Percentiles rank a stretch among this genome's conserved stretches.
Conservation (phyloP, 2,329 filamentous ascomycete species). For the Monilinia fructigena region DNA sequence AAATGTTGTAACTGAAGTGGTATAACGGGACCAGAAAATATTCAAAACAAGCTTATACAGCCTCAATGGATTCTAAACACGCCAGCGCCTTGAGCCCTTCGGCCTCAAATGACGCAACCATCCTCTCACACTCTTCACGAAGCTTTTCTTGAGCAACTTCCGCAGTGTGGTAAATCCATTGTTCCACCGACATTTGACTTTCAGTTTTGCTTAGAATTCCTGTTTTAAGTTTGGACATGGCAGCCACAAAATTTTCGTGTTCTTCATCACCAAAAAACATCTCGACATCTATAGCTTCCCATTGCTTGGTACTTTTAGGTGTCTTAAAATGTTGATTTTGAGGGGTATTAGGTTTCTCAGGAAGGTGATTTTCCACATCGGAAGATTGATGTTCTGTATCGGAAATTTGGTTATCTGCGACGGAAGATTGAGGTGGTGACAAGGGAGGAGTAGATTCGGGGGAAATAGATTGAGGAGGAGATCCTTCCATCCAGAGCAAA, state of each 20-base stretch:
- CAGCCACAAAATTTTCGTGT: slow-evolving; percentile 35
- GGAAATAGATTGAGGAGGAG: slow-evolving; percentile 9
- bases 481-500: slow-evolving; percentile 19
- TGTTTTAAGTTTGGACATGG: slow-evolving; percentile 52
- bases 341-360: slow-evolving; percentile 44
- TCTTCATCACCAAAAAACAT: slow-evolving; percentile 54
- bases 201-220: slow-evolving; percentile 70
- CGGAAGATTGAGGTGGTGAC: slow-evolving; percentile 46
- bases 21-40: too few relatives aligned
- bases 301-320: slow-evolving; percentile 57
- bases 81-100: slow-evolving; percentile 78
- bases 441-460: slow-evolving; percentile 31
- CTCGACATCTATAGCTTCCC: slow-evolving; percentile 77
- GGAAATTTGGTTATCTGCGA: slow-evolving; percentile 57
- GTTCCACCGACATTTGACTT: slow-evolving; percentile 86
- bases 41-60: slow-evolving; percentile 3
- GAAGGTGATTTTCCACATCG: slow-evolving; percentile 74
- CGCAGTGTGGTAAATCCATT: slow-evolving; percentile 87
- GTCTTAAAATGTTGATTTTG: slow-evolving; percentile 56
- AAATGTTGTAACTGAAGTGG: too few relatives aligned
- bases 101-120: slow-evolving; percentile 79
- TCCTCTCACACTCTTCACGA: slow-evolving; percentile 74
- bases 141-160: slow-evolving; percentile 76
- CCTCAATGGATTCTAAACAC: slow-evolving; percentile 57
- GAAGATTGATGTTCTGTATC: slow-evolving; percentile 73